Percentiles rank a stretch among this genome's conserved stretches.
These are phyloP conservation scores for Hura crepitans DNA, from an alignment of 441 rosid species.

Conservation along the genomic window DNA sequence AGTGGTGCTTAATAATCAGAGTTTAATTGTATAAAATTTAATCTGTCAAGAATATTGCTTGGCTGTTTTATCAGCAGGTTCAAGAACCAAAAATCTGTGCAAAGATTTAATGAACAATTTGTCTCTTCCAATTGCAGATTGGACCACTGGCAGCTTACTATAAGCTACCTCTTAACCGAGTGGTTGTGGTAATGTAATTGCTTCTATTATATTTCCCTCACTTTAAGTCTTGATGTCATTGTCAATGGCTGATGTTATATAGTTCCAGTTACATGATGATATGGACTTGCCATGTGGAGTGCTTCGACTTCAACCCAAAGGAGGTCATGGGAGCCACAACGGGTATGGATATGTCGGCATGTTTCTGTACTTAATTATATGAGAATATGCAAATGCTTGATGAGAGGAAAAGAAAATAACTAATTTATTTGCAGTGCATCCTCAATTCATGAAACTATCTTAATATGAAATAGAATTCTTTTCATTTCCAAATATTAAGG, in stretches of 20 bases:
- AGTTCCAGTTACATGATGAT: constrained; percentile 72
- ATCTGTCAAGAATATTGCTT: not conserved
- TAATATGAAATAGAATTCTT: not conserved
- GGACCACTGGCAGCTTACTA: constrained; percentile 94
- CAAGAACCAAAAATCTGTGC: not conserved
- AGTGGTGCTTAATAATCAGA: not conserved
- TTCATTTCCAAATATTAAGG: not conserved
- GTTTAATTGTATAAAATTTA: not conserved
- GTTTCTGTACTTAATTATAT: not conserved
- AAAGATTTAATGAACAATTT: not conserved
- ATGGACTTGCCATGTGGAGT: constrained; percentile 82
- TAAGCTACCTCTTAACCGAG: constrained; percentile 79
- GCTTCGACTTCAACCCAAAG: constrained; percentile 72
- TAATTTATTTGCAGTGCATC: not conserved
- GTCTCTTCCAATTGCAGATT: constrained; percentile 36
- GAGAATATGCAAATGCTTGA: not conserved
- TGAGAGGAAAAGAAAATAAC: not conserved
- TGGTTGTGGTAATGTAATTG: constrained; percentile 62
- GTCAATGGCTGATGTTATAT: constrained; percentile 8
- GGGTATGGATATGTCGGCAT: constrained; percentile 45
- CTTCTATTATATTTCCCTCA: constrained; percentile 8
- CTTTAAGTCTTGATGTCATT: constrained; percentile 5
- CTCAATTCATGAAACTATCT: not conserved
- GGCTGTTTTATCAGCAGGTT: not conserved
- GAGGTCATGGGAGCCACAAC: constrained; percentile 84